These are phyloP conservation scores for Alternaria ventricosa DNA, from an alignment of 2,329 filamentous ascomycete genomes.

Conservation along the genomic window DNA sequence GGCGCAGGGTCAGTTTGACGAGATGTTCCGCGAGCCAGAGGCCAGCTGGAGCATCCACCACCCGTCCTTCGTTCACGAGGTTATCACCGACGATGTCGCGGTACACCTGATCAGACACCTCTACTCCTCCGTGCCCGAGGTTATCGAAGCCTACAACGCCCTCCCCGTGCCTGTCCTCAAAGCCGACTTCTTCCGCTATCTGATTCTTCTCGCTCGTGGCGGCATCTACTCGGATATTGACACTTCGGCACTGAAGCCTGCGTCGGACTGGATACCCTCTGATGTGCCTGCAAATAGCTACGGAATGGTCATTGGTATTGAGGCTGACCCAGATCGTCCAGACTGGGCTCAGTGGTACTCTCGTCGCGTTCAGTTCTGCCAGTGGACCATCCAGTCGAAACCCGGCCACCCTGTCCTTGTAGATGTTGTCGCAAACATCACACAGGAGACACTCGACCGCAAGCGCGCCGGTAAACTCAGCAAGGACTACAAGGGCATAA, in stretches of 20 bases:
- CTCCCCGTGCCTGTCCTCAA: slow-evolving; percentile 62
- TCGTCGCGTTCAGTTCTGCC: slow-evolving; percentile 94
- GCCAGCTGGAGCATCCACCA: slow-evolving; percentile 88
- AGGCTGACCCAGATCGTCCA: slow-evolving; percentile 89
- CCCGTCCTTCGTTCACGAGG: slow-evolving; percentile 92
- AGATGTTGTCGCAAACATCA: slow-evolving; percentile 86
- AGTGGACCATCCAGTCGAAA: slow-evolving; percentile 98
- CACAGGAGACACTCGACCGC: slow-evolving; percentile 76
- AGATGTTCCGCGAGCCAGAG: slow-evolving; percentile 80
- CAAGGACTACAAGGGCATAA: slow-evolving; percentile 74
- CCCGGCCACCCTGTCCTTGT: slow-evolving; percentile 90
- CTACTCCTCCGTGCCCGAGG: slow-evolving; percentile 71
- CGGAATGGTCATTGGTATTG: slow-evolving; percentile 90
- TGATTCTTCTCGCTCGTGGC: slow-evolving; percentile 75
- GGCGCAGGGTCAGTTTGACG: slow-evolving; percentile 74
- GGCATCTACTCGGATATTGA: slow-evolving; percentile 86
- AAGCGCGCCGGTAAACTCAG: slow-evolving; percentile 72
- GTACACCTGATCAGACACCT: slow-evolving; percentile 82
- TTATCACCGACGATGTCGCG: slow-evolving; percentile 90
- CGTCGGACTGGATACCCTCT: slow-evolving; percentile 84
- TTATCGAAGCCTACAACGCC: slow-evolving; percentile 57
- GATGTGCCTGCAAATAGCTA: slow-evolving; percentile 77
- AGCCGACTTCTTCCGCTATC: slow-evolving; percentile 71
- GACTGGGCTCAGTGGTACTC: slow-evolving; percentile 98
- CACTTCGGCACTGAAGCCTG: slow-evolving; percentile 82